phyloP scores from a whole-genome alignment of 176 grass and related monocot species.

The Eragrostis nindensis region DNA sequence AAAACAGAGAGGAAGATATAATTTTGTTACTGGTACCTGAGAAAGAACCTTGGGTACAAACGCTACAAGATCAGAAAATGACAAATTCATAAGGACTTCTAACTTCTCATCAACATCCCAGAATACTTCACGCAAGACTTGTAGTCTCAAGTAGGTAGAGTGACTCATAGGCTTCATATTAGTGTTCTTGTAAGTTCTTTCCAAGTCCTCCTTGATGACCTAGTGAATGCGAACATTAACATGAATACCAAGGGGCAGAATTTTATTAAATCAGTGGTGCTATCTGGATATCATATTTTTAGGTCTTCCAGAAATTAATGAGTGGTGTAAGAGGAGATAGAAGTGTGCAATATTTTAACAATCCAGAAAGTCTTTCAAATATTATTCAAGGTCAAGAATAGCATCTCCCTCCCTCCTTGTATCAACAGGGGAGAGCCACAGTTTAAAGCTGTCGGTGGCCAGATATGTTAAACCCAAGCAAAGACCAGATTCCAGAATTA shows the following conservation, averaged over 20 bases:
- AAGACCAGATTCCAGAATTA: not conserved
- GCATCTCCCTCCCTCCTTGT: not conserved
- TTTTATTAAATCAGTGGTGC: not conserved
- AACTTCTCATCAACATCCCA: slow-evolving; percentile 84
- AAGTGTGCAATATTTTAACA: slow-evolving; percentile 2
- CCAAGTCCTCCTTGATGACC: slow-evolving; percentile 98
- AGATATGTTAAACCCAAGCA: not conserved
- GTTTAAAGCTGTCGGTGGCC: too few species aligned
- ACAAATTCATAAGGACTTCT: slow-evolving; percentile 54
- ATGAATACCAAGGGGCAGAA: slow-evolving; percentile 29
- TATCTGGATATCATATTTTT: slow-evolving; percentile 7
- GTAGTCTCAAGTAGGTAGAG: slow-evolving; percentile 78
- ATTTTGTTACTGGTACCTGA: slow-evolving; percentile 52
- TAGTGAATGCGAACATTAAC: slow-evolving; percentile 43
- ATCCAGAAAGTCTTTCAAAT: not conserved
- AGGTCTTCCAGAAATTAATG: slow-evolving; percentile 28
- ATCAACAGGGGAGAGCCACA: not conserved
- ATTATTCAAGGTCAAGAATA: slow-evolving; percentile 10
- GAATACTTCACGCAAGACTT: slow-evolving; percentile 70
- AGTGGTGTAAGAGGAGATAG: not conserved
- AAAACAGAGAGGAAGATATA: not conserved
- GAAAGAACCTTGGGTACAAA: slow-evolving; percentile 74
- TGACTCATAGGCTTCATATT: slow-evolving; percentile 92
- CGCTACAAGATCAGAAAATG: slow-evolving; percentile 63
- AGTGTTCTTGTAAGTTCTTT: slow-evolving; percentile 85